Evolutionary conservation across 306 rosid species (phyloP).

Genomic region (Cyclanthera cordifolia): DNA sequence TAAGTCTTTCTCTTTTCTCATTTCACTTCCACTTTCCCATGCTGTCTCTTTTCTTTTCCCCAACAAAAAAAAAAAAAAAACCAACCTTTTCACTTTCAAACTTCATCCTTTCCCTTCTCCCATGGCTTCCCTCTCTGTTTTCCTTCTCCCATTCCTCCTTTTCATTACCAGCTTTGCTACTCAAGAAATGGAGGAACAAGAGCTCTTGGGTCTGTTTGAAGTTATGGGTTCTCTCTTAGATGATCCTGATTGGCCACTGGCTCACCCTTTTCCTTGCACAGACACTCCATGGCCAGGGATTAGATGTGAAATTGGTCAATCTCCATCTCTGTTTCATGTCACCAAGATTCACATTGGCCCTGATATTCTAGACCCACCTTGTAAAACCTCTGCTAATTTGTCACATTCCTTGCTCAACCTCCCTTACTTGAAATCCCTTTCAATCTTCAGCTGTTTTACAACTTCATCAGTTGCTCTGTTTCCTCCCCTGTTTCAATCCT

Average conservation of each 20-base stretch:
- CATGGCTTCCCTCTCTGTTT: constrained; percentile 43
- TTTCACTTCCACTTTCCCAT: neutral
- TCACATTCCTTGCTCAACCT: constrained; percentile 48
- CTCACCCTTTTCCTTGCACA: constrained; percentile 56
- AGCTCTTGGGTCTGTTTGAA: constrained; percentile 50
- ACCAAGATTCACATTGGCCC: constrained; percentile 70
- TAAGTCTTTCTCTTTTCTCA: neutral
- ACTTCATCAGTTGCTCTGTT: constrained; percentile 36
- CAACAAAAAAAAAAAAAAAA: too few species aligned
- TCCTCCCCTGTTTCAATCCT: constrained; percentile 34
- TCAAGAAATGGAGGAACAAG: constrained; percentile 44
- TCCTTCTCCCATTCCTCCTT: constrained; percentile 41
- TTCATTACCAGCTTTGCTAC: neutral
- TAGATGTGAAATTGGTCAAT: constrained; percentile 44
- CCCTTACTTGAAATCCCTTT: constrained; percentile 51
- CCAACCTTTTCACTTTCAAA: too few species aligned
- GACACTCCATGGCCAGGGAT: constrained; percentile 81
- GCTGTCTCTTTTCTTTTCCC: neutral
- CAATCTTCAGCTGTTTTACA: constrained; percentile 62
- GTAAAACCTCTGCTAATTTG: constrained; percentile 47
- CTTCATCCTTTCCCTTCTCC: neutral
- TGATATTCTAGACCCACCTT: constrained; percentile 56
- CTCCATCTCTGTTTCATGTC: constrained; percentile 50
- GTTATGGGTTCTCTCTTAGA: constrained; percentile 55
- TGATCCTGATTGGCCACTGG: constrained; percentile 44